Percentiles rank a stretch among this genome's conserved stretches.
Evolutionary conservation across 2,329 filamentous ascomycete species (phyloP).

Genomic region (Diplodia sapinea): DNA sequence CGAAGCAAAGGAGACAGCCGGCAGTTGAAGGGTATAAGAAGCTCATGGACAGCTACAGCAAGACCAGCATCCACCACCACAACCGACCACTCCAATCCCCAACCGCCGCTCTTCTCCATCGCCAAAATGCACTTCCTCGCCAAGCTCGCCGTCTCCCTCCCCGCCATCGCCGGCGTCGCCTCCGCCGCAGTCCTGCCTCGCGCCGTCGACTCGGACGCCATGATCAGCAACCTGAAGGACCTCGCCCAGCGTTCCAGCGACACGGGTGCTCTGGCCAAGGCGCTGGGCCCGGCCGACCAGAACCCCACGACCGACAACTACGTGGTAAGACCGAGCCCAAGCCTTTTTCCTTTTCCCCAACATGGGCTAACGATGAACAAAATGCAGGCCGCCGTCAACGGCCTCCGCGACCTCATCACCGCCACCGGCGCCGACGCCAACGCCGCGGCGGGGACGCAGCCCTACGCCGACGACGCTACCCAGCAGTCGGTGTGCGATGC

Average conservation of each 20-base stretch:
- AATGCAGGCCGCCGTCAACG: neutral
- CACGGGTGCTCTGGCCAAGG: neutral
- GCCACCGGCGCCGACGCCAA: neutral
- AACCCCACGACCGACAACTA: neutral
- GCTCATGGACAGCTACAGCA: neutral
- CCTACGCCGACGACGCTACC: neutral
- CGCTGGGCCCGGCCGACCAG: too few species aligned
- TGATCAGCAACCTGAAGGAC: neutral
- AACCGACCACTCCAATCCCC: neutral
- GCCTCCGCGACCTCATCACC: neutral
- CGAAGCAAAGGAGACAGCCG: neutral
- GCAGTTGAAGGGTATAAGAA: neutral
- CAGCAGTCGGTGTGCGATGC: neutral
- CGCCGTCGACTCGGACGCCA: neutral
- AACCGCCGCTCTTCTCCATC: neutral
- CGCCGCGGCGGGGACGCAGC: neutral
- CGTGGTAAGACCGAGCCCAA: too few species aligned
- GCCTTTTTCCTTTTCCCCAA: too few species aligned
- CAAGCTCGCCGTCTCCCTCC: neutral
- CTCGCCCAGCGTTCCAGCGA: neutral
- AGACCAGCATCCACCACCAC: neutral
- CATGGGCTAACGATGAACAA: neutral
- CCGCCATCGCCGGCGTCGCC: neutral
- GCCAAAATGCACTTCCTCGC: neutral
- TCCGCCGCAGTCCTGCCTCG: neutral